phyloP scores from a whole-genome alignment of 2,329 filamentous ascomycete species.

The Curvularia hawaiiensis region DNA sequence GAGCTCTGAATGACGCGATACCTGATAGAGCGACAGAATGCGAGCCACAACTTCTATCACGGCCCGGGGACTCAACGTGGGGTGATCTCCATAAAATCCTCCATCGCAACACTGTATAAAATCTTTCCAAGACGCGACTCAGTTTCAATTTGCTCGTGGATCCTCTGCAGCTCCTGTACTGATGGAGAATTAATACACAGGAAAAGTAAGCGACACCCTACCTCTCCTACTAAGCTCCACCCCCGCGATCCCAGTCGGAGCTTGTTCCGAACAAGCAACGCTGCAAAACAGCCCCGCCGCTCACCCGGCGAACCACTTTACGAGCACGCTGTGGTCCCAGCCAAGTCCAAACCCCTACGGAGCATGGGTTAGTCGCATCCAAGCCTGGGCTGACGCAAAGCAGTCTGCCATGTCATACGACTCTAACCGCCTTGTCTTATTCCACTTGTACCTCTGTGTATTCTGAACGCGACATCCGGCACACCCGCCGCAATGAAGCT shows the following conservation, averaged over 20 bases:
- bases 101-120: neutral
- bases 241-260: conserved; percentile 12
- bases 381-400: neutral
- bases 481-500: conserved; percentile 13
- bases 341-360: neutral
- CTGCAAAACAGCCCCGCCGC: conserved; percentile 6
- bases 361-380: neutral
- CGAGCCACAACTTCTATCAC: neutral
- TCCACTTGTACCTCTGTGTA: neutral
- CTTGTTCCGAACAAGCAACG: conserved; percentile 27
- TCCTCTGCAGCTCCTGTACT: neutral
- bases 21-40: conserved; percentile 7
- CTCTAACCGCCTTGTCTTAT: neutral
- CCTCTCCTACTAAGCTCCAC: conserved; percentile 3
- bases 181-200: neutral
- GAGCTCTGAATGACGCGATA: conserved; percentile 2
- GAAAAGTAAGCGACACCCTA: neutral
- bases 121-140: neutral
- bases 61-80: neutral
- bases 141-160: neutral
- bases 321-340: neutral
- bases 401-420: conserved; percentile 2
- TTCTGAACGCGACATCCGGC: neutral
- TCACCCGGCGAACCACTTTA: conserved; percentile 1
- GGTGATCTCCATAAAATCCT: neutral